These are phyloP conservation scores for Saccharomyces hybrid DNA, from an alignment of 1,139 yeast genomes.

Conservation along the genomic window DNA sequence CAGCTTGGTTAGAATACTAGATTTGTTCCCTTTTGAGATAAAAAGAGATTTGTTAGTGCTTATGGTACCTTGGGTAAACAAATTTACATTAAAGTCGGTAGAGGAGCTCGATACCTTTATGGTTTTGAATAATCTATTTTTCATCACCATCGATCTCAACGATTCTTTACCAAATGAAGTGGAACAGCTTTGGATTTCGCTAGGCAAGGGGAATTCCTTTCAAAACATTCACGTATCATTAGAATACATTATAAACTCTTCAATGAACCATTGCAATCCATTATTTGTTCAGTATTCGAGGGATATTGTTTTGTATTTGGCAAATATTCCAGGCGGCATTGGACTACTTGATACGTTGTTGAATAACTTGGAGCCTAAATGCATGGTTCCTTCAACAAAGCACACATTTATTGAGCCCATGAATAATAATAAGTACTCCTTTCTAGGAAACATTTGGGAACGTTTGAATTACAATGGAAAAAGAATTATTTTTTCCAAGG, in stretches of 20 bases:
- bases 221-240: constrained; percentile 65
- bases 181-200: constrained; percentile 90
- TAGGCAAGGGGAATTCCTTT: constrained; percentile 63
- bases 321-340: constrained; percentile 35
- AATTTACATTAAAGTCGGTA: constrained; percentile 53
- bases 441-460: constrained; percentile 63
- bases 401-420: constrained; percentile 31
- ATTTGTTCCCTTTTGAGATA: constrained; percentile 35
- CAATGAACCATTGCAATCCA: constrained; percentile 66
- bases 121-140: constrained; percentile 78
- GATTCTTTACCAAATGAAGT: constrained; percentile 74
- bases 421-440: constrained; percentile 43
- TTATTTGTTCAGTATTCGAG: constrained; percentile 70
- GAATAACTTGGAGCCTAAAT: constrained; percentile 66
- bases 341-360: constrained; percentile 50
- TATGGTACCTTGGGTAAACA: constrained; percentile 87
- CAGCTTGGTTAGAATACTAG: constrained; percentile 25
- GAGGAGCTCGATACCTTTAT: constrained; percentile 48
- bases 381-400: constrained; percentile 67
- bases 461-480: constrained; percentile 53
- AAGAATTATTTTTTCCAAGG: constrained; percentile 74
- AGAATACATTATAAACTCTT: constrained; percentile 60
- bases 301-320: constrained; percentile 70
- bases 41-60: constrained; percentile 76
- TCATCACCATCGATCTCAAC: constrained; percentile 72